phyloP scores from a whole-genome alignment of 1,284 basidiomycete species.

The Ustilago hordei region DNA sequence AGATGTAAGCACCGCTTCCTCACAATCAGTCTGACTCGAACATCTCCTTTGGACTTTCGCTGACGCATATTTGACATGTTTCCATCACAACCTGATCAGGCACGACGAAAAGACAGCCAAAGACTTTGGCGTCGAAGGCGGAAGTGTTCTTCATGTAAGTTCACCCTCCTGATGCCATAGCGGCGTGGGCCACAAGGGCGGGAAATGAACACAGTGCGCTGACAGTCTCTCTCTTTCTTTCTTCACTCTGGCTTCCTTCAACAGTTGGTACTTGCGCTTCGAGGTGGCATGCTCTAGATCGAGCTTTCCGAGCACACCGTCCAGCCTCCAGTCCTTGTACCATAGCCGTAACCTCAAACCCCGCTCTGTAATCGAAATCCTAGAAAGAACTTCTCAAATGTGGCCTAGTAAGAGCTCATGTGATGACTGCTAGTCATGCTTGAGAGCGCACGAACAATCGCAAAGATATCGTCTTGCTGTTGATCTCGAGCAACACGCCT shows the following conservation, averaged over 20 bases:
- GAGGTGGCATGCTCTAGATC: slow-evolving; percentile 49
- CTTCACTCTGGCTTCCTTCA: not conserved
- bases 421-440: too few species aligned
- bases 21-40: not conserved
- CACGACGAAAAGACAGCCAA: slow-evolving; percentile 70
- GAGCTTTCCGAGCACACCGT: not conserved
- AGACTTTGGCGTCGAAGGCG: slow-evolving; percentile 68
- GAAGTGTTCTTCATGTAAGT: slow-evolving; percentile 69
- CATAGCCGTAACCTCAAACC: not conserved
- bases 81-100: slow-evolving; percentile 33
- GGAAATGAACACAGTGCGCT: not conserved
- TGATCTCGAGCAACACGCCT: too few species aligned
- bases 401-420: not conserved
- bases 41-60: not conserved
- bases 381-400: not conserved
- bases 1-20: slow-evolving; percentile 78
- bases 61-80: not conserved
- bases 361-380: not conserved
- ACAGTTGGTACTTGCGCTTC: slow-evolving; percentile 64
- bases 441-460: too few species aligned
- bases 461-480: too few species aligned
- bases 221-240: not conserved
- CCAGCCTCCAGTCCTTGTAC: slow-evolving; percentile 8
- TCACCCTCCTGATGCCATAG: not conserved
- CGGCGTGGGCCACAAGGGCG: not conserved